These are phyloP conservation scores for Fusarium xylarioides DNA, from an alignment of 2,329 filamentous ascomycete genomes.

Conservation along the genomic window DNA sequence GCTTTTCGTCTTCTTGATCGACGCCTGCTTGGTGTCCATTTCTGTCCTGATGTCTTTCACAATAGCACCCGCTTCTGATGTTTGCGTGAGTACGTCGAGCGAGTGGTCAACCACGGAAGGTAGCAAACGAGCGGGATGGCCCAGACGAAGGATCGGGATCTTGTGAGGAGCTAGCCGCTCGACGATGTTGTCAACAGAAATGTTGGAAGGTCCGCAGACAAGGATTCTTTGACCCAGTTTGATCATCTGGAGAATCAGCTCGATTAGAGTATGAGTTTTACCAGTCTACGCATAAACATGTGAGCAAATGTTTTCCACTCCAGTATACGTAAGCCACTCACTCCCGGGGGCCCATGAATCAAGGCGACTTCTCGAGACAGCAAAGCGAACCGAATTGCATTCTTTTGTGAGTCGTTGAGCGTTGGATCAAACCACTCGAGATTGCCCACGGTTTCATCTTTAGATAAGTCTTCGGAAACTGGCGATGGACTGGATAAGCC, in stretches of 20 bases:
- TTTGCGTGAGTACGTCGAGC: constrained; percentile 88
- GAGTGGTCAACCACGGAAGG: constrained; percentile 90
- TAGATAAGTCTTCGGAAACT: constrained; percentile 52
- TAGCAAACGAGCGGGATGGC: constrained; percentile 89
- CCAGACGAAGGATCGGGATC: constrained; percentile 86
- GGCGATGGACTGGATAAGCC: constrained; percentile 64
- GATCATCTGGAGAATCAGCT: constrained; percentile 91
- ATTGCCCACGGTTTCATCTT: constrained; percentile 55
- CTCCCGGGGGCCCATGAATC: constrained; percentile 93
- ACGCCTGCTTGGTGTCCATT: constrained; percentile 91
- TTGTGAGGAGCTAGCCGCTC: constrained; percentile 88
- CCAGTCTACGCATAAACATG: constrained; percentile 68
- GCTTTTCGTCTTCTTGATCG: constrained; percentile 85
- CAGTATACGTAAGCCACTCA: constrained; percentile 47
- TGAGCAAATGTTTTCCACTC: background rate
- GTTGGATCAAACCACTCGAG: constrained; percentile 69
- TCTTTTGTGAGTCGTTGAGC: constrained; percentile 73
- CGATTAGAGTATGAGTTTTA: constrained; percentile 96
- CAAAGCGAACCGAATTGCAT: constrained; percentile 82
- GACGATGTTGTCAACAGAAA: constrained; percentile 97
- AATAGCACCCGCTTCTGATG: constrained; percentile 87
- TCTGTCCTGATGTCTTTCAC: constrained; percentile 90
- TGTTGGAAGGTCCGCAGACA: constrained; percentile 96
- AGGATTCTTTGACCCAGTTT: constrained; percentile 77
- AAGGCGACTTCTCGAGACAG: constrained; percentile 83